Conservation (phyloP, 352 stramenopile species). For the Peronospora tabacina region DNA sequence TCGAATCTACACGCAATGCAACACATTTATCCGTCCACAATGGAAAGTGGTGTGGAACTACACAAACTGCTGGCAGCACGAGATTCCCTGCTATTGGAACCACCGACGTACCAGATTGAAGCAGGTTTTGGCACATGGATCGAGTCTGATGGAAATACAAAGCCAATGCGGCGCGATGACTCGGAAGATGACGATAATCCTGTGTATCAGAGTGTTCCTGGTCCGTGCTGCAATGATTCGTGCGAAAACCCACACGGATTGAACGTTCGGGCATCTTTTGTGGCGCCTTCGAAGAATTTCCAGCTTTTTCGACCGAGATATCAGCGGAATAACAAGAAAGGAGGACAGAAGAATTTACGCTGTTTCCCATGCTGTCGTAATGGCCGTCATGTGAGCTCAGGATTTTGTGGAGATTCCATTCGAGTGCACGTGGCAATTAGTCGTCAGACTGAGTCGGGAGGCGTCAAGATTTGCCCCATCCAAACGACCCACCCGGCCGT, state of each 20-base stretch:
- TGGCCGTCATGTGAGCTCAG: conserved; percentile 69
- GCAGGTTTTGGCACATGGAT: conserved; percentile 79
- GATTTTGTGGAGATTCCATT: conserved; percentile 84
- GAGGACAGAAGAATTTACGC: conserved; percentile 83
- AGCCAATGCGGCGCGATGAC: conserved; percentile 67
- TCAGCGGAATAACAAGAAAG: conserved; percentile 88
- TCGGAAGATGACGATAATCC: conserved; percentile 54
- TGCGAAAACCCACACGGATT: conserved; percentile 77
- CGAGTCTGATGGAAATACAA: conserved; percentile 71
- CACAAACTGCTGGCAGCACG: conserved; percentile 70
- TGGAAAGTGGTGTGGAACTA: conserved; percentile 62
- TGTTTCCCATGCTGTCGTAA: conserved; percentile 84
- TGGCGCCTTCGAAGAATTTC: conserved; percentile 70
- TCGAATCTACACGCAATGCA: conserved; percentile 61
- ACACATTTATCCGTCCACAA: conserved; percentile 61
- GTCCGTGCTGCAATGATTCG: conserved; percentile 72
- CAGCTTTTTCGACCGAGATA: conserved; percentile 75
- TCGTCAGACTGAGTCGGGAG: conserved; percentile 62
- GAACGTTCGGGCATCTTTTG: conserved; percentile 71
- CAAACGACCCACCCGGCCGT: conserved; percentile 54
- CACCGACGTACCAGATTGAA: conserved; percentile 80
- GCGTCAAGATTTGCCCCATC: conserved; percentile 78
- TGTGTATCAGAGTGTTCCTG: conserved; percentile 69
- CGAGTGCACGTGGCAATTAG: conserved; percentile 72
- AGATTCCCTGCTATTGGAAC: conserved; percentile 68